Evolutionary conservation across 306 rosid genomes (phyloP), one percentile per base, ranked within the genome.

Genomic region (Quercus ilex): DNA sequence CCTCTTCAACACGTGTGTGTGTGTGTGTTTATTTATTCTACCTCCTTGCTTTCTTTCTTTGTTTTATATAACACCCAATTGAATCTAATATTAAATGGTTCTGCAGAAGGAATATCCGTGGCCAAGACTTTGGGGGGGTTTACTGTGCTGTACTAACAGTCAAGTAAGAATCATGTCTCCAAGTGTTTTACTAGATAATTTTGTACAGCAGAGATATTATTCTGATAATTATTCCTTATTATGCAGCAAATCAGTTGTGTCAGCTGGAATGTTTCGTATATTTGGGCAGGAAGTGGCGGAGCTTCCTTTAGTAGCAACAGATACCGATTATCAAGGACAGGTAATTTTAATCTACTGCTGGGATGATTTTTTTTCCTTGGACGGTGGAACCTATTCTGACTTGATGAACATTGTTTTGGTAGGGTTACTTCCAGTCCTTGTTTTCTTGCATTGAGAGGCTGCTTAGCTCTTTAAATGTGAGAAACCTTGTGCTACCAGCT

Each of bases 241-340:
- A 58, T 82, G 85, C 89, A 93, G 99, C 51, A 71, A 76, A 75
- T 81, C 78, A 57, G 93, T 91, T 0, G 98, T 91, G 60, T 96
- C 90, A 10, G 98, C 91, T n/a, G 99, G 91, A 75, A 71, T 91
- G 75, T 93, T 96, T 75, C 98, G 99, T 9, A 88, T 91, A 6
- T 96, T 91, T 78, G 99, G 99, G 64, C 28, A 80, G 14, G 98
- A 96, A 77, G 89, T 96, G 51, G 96, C 98, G 4, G 99, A 96
- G 87, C 98, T 96, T 80, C 99, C 99, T 5, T 81, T 96, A 55
- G 99, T 96, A 70, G 99, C 99, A 0, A 93, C 99, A n/a, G 63
- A 77, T 43, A 74, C 90, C 11, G 88, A 93, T 77, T 84, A 35
- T 73, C 97, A 93, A 84, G 97, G 97, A 86, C 93, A 90, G 97